A percentile compares a stretch with the other conserved stretches of the same genome.
Conservation (phyloP, 2,329 filamentous ascomycete species). For the Diaporthe sp. region DNA sequence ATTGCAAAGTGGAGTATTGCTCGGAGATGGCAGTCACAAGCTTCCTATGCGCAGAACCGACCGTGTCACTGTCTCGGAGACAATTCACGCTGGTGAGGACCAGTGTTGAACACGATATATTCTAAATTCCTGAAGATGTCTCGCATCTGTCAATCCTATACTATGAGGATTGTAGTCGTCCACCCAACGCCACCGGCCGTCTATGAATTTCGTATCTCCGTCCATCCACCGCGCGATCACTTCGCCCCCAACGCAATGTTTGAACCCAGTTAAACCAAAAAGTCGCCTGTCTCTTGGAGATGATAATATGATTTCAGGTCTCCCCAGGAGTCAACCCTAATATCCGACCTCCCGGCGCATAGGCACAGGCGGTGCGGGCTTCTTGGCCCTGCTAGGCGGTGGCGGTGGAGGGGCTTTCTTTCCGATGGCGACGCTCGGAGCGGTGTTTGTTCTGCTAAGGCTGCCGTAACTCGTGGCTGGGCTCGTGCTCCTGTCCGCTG, state of each 20-base stretch:
- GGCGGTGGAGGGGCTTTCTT: slow-evolving; percentile 57
- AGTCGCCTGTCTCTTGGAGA: neutral
- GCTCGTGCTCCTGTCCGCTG: slow-evolving; percentile 64
- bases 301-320: neutral
- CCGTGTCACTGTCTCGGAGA: too few relatives aligned
- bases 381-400: slow-evolving; percentile 61
- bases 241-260: neutral
- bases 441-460: slow-evolving; percentile 58
- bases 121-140: slow-evolving; percentile 6
- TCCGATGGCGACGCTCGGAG: slow-evolving; percentile 37
- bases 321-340: slow-evolving; percentile 26
- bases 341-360: slow-evolving; percentile 47
- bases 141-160: neutral
- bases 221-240: neutral
- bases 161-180: neutral
- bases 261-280: neutral
- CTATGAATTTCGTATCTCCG: neutral
- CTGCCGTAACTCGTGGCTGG: slow-evolving; percentile 68
- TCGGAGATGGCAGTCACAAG: too few relatives aligned
- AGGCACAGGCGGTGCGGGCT: slow-evolving; percentile 65
- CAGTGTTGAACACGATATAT: neutral
- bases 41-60: neutral
- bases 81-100: neutral
- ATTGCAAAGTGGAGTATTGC: neutral
- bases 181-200: neutral